These are phyloP conservation scores for Metschnikowia aberdeeniae DNA, from an alignment of 805 yeast genomes.

Conservation along the genomic window DNA sequence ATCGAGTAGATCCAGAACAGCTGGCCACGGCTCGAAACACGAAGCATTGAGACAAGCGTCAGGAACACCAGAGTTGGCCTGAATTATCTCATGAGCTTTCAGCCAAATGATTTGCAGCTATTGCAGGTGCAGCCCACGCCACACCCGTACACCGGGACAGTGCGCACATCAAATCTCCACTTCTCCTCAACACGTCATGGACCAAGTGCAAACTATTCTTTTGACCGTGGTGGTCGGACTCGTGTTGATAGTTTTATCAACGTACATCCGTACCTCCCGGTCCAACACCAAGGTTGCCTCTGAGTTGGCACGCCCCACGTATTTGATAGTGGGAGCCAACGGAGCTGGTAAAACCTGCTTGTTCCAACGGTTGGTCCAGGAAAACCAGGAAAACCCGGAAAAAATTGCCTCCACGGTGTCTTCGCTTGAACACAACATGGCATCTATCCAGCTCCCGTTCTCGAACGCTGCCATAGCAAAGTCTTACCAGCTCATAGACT, in stretches of 20 bases:
- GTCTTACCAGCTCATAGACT: slow-evolving; percentile 58
- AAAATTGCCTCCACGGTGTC: slow-evolving; percentile 27
- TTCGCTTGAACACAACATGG: slow-evolving; percentile 35
- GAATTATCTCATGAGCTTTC: neutral
- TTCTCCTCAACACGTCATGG: slow-evolving; percentile 8
- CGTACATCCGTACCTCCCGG: slow-evolving; percentile 5
- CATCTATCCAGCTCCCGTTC: slow-evolving; percentile 30
- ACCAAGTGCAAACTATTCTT: slow-evolving; percentile 12
- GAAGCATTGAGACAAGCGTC: too few relatives aligned
- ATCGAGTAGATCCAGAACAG: too few relatives aligned
- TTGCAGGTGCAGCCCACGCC: too few relatives aligned
- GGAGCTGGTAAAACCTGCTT: slow-evolving; percentile 65
- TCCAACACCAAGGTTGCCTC: slow-evolving; percentile 5
- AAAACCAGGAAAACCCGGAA: slow-evolving; percentile 2
- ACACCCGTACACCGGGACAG: neutral
- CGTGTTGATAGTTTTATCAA: slow-evolving; percentile 9
- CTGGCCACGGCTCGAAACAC: too few relatives aligned
- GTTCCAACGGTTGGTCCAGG: slow-evolving; percentile 29
- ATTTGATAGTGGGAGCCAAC: slow-evolving; percentile 61
- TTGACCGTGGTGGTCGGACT: slow-evolving; percentile 16
- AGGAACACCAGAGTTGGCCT: neutral
- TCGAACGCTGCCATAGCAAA: slow-evolving; percentile 33
- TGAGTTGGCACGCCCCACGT: slow-evolving; percentile 44
- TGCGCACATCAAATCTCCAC: neutral
- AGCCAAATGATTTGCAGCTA: too few relatives aligned